Base-by-base conservation (phyloP, 768 basidiomycete genomes). In the Royoungia palumana region DNA sequence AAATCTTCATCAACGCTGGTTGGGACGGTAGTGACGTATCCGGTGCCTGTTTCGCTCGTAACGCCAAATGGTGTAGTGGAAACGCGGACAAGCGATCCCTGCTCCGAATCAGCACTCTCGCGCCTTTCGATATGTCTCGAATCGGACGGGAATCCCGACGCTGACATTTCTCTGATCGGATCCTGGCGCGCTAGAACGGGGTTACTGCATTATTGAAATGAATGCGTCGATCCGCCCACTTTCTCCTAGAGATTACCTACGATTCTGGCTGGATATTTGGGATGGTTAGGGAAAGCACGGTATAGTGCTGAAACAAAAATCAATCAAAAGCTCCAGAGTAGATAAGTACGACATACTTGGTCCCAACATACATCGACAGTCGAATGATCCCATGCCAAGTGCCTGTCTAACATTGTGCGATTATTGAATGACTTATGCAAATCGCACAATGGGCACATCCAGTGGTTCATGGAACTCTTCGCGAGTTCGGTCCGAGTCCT, bases 361-460 rank as follows among this genome's bases (percentile, higher is more conserved):
- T 60, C 47, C 78, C 81, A 81, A 25, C 49, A 50, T 9, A 60
- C 59, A 34, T 58, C 52, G 27, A 77, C 67, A n/a, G 67, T 69
- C 2, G 57, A 20, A 49, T 85, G 83, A 56, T 80, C 78, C 66
- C 72, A 72, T 8, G 58, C 47, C 20, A 85, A 51, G 57, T 85
- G 83, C n/a, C 57, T 70, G 22, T 58, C 58, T 2, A 85, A 63
- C 70, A 77, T 72, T 22, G 58, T 69, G 12, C 61, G 66, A 20
- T 74, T 76, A 8, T 54, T 41, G 38, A 85, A 79, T 0, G 49
- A 50, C 20, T 65, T 68, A 41, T 79, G 70, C 10, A 79, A 46
- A 30, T 70, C 68, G 55, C 83, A 85, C n/a, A 83, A 54, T 0
- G 83, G 81, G 54, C 83, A 85, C 35, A 63, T 35, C 72, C 76